A percentile compares a stretch with the other conserved stretches of the same genome.
phyloP scores from a whole-genome alignment of 1,284 basidiomycete species.

The Marasmius sp. region DNA sequence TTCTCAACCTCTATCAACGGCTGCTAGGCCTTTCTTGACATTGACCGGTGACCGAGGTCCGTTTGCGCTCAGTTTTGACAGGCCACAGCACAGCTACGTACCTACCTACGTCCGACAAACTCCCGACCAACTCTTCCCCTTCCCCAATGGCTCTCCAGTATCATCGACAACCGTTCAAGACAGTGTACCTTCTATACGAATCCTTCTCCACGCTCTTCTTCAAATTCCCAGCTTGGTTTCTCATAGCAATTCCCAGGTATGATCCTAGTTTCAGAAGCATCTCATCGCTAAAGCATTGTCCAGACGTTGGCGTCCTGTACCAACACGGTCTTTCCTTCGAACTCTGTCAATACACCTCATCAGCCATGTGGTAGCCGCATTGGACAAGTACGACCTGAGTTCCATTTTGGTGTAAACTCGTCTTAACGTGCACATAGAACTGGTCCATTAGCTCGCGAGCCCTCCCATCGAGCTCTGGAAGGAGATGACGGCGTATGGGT shows the following conservation, averaged over 20 bases:
- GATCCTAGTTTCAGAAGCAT: neutral
- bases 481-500: conserved; percentile 53
- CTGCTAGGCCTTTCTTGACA: too few species aligned
- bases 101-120: neutral
- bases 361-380: conserved; percentile 26
- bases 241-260: conserved; percentile 34
- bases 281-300: conserved; percentile 1
- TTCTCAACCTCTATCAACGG: too few species aligned
- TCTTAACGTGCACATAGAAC: conserved; percentile 26
- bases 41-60: too few species aligned
- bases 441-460: conserved; percentile 29
- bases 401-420: neutral
- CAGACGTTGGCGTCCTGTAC: conserved; percentile 39
- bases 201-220: conserved; percentile 38
- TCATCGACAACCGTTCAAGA: conserved; percentile 38
- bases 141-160: neutral
- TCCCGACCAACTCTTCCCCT: neutral
- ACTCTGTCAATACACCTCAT: conserved; percentile 34
- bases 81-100: neutral
- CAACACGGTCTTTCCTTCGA: conserved; percentile 40
- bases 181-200: conserved; percentile 39
- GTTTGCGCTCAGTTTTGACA: neutral
- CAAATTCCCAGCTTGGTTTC: conserved; percentile 47
- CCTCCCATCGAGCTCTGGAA: conserved; percentile 38
- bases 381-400: conserved; percentile 20